Evolutionary conservation across 179 eudicot genomes (phyloP).

Genomic region (Dionaea muscipula): DNA sequence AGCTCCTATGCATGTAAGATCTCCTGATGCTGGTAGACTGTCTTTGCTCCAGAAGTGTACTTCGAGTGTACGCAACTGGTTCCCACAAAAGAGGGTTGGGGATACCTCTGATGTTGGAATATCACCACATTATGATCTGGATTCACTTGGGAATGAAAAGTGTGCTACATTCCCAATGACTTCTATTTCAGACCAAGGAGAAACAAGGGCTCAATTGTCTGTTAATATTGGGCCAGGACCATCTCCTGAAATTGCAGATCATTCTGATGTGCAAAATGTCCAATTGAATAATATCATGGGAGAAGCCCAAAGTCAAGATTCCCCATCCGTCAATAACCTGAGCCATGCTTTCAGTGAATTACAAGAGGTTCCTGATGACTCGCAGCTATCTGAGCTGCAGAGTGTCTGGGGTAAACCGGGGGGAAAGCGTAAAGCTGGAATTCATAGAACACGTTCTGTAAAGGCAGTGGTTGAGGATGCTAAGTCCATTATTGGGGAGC

Average conservation of each 20-base stretch:
- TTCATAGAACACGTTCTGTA: constrained; percentile 45
- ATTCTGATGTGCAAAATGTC: constrained; percentile 15
- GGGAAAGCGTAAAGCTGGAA: constrained; percentile 29
- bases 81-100: constrained; percentile 45
- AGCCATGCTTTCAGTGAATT: constrained; percentile 26
- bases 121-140: constrained; percentile 19
- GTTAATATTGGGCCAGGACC: constrained; percentile 24
- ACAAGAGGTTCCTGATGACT: constrained; percentile 32
- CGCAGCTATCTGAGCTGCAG: constrained; percentile 48
- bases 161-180: constrained; percentile 9
- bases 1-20: constrained; percentile 13
- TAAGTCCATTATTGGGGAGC: constrained; percentile 29
- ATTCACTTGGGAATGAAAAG: constrained; percentile 18
- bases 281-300: constrained; percentile 15
- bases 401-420: constrained; percentile 21
- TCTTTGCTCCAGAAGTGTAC: constrained; percentile 60
- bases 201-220: constrained; percentile 13
- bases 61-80: constrained; percentile 34
- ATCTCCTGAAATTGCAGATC: constrained; percentile 20
- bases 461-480: constrained; percentile 66
- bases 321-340: constrained; percentile 27
- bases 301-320: constrained; percentile 17
- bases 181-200: constrained; percentile 11
- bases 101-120: constrained; percentile 18
- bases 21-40: constrained; percentile 39